Evolutionary conservation across 2,329 filamentous ascomycete genomes (phyloP).

Genomic region (Tolypocladium pustulatum): DNA sequence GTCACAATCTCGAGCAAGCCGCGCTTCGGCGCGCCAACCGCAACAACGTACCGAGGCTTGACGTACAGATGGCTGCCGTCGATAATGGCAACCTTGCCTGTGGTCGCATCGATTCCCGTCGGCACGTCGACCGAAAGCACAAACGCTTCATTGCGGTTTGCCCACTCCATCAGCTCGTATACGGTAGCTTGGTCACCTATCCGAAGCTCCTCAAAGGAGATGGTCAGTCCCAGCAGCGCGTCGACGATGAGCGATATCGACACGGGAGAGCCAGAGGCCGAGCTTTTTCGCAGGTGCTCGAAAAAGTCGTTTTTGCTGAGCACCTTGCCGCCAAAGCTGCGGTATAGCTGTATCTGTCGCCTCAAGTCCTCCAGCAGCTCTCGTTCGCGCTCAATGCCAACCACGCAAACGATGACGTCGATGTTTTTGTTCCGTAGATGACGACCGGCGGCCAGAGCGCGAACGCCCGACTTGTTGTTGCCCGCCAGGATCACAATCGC

Average conservation of each 20-base stretch:
- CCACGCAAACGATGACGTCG: constrained; percentile 71
- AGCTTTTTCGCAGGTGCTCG: constrained; percentile 42
- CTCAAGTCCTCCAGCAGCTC: constrained; percentile 72
- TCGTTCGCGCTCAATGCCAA: constrained; percentile 73
- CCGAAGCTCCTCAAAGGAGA: constrained; percentile 79
- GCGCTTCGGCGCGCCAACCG: constrained; percentile 76
- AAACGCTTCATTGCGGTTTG: constrained; percentile 74
- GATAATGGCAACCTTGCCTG: constrained; percentile 53
- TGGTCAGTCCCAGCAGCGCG: constrained; percentile 74
- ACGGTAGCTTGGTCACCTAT: constrained; percentile 74
- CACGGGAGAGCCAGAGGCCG: constrained; percentile 27
- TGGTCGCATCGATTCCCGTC: constrained; percentile 73
- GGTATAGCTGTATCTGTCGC: constrained; percentile 74
- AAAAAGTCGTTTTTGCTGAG: constrained; percentile 51
- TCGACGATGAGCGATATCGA: constrained; percentile 78
- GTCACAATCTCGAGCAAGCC: constrained; percentile 72
- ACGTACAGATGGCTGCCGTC: constrained; percentile 75
- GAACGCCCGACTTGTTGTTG: constrained; percentile 83
- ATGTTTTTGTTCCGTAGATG: constrained; percentile 78
- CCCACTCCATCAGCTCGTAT: constrained; percentile 87
- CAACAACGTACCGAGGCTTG: constrained; percentile 71
- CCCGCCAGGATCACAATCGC: constrained; percentile 72
- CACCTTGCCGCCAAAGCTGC: constrained; percentile 70
- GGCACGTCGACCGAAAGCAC: constrained; percentile 86
- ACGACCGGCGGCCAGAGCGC: constrained; percentile 75